Conservation (phyloP, 345 rosid genomes). For the Linum usitatissimum region DNA sequence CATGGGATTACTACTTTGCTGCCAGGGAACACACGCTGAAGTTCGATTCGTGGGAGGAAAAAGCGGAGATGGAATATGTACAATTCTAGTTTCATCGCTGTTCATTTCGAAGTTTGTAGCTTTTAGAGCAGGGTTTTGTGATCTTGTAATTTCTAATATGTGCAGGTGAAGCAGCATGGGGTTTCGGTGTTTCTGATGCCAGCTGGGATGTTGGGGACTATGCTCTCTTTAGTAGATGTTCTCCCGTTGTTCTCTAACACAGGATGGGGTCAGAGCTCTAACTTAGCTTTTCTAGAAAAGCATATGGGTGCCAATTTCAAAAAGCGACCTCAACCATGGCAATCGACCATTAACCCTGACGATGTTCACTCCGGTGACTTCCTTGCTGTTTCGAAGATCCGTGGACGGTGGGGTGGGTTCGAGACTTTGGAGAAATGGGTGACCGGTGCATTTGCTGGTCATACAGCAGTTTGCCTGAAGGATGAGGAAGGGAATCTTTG, state of each 20-base stretch:
- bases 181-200: constrained; percentile 96
- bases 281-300: constrained; percentile 64
- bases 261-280: constrained; percentile 84
- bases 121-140: constrained; percentile 6
- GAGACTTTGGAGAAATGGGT: constrained; percentile 99
- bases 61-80: constrained; percentile 86
- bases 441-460: constrained; percentile 98
- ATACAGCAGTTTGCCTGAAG: constrained; percentile 93
- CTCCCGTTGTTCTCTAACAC: constrained; percentile 89
- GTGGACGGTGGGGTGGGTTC: constrained; percentile 99
- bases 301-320: constrained; percentile 95
- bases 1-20: constrained; percentile 93
- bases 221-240: constrained; percentile 72
- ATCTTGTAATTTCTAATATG: constrained; percentile 10
- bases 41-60: constrained; percentile 85
- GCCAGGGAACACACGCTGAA: constrained; percentile 69
- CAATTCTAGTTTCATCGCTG: constrained; percentile 7
- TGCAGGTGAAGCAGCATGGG: constrained; percentile 87
- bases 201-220: constrained; percentile 89
- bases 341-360: constrained; percentile 43
- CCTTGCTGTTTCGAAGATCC: constrained; percentile 83
- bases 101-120: constrained; percentile 3
- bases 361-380: constrained; percentile 91
- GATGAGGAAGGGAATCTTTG: constrained; percentile 85
- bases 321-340: constrained; percentile 76